Base-by-base conservation (phyloP, 768 basidiomycete species). In the Naematelia aurantialba region DNA sequence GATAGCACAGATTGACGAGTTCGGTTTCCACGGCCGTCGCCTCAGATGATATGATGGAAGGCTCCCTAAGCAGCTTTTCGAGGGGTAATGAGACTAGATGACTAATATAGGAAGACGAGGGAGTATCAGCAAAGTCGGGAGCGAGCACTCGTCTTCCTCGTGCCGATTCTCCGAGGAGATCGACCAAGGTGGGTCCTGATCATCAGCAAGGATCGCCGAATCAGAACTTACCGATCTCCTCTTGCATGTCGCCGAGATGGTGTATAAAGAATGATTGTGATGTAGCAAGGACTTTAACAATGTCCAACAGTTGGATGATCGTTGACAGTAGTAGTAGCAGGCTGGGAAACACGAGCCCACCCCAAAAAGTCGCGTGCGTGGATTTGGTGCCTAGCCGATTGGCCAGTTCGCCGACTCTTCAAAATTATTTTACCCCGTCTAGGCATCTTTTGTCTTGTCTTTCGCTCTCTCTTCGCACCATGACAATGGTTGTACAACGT, bases 21-120 rank as follows among this genome's bases (percentile, higher is more conserved):
- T 91, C 92, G 46, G 89, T 87, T 5, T 90, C 91, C 54, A 96
- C 83, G 60, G 91, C 88, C 51, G 89, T 86, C 0, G 89, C 84
- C 58, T 93, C 90, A 0, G 89, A 88, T 51, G 88, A 84, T 54
- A 97, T 86, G 39, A 82, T 72, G 1, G 84, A 79, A 0, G 93
- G 93, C 70, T 91, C 87, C 0, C 84, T 76, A 19, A 85, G 78
- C n/a, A 97, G 82, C 30, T 84, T 82, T 25, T 81, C 74, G 24
- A 97, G 82, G 0, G 86, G 80, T 45, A 88, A 82, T 8, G 83
- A 81, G 4, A 85, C 83, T 46, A 93, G 79, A 34, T 84, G 82
- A 25, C 81, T 76, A 42, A 92, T 81, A 73, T 92, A 94, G 27
- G 65, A 55, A 1, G 60, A 46, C 10, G 71, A 62, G 2, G 68